Evolutionary conservation across 768 basidiomycete species (phyloP), one percentile per base, ranked within the genome.

Genomic region (Galerina sulciceps): DNA sequence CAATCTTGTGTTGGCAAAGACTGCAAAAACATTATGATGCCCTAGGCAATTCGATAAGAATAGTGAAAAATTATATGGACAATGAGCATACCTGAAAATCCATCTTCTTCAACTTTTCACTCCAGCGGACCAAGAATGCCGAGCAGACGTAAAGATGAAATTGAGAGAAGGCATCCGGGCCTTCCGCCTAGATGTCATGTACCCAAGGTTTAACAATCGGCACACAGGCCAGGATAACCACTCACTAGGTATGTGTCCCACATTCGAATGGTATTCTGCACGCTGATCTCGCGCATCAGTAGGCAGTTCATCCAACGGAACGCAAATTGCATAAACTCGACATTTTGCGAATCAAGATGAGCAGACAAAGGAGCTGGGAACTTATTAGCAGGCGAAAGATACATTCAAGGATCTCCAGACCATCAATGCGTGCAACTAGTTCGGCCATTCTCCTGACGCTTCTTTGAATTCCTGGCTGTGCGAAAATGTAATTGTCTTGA

Each of bases 221-320:
- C 8, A 10, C 26, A 40, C 13, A 41, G 35, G 47, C 23, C 9
- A 20, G 2, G 14, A 35, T 15, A 57, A 49, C 17, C 4, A 75
- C 93, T 56, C 59, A 99, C 97, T 68, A 99, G 76, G 74, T 99
- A 99, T 11, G 97, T 99, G 72, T 99, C 97, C 97, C 97, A 99
- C 96, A 99, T 99, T 55, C 97, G 85, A 49, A 98, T 93, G 15
- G 96, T 99, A 72, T 98, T 96, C 67, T 89, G 86, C 48, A 99
- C 94, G 65, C 91, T 96, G 64, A 99, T 92, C 78, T 99, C 97
- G 57, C 97, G 84, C 96, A 99, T 98, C 58, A 99, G 81, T 50
- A 99, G 76, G 71, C 97, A 98, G 69, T 99, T 99, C 95, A 99
- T 98, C 97, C 97, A 99, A 51, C 97, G 85, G 76, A 99, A 99